Percentiles rank a stretch among this genome's conserved stretches.
phyloP scores from a whole-genome alignment of 768 basidiomycete species.

The Panaeolus cyanescens region DNA sequence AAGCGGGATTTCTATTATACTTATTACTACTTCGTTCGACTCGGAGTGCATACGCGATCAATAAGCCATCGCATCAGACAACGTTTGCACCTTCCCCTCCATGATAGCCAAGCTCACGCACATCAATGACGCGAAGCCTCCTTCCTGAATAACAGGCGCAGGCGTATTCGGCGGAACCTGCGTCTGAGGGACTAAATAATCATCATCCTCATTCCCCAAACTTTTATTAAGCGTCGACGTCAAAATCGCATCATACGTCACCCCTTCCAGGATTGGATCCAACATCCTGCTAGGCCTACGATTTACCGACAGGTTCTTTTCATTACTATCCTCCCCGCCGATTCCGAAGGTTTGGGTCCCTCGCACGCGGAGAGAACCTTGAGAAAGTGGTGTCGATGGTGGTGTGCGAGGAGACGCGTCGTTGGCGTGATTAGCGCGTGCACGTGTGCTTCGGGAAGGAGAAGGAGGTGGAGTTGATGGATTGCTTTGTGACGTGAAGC shows the following conservation, averaged over 20 bases:
- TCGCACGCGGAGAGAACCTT: not conserved
- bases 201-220: not conserved
- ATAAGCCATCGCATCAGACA: not conserved
- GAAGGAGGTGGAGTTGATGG: not conserved
- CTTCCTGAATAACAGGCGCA: not conserved
- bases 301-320: not conserved
- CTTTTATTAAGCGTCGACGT: not conserved
- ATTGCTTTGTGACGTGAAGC: slow-evolving; percentile 8
- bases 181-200: not conserved
- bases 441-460: not conserved
- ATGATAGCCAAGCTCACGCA: not conserved
- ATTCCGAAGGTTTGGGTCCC: not conserved
- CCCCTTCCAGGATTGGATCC: not conserved
- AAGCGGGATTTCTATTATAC: too few species aligned
- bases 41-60: too few species aligned
- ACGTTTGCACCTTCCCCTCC: not conserved
- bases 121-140: not conserved
- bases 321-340: too few species aligned
- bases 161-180: not conserved
- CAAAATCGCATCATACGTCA: not conserved
- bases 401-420: not conserved
- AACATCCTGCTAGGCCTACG: not conserved
- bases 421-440: not conserved
- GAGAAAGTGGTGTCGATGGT: not conserved
- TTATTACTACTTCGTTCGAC: too few species aligned